phyloP scores from a whole-genome alignment of 305 asterid species.

The Solanum hybrid region DNA sequence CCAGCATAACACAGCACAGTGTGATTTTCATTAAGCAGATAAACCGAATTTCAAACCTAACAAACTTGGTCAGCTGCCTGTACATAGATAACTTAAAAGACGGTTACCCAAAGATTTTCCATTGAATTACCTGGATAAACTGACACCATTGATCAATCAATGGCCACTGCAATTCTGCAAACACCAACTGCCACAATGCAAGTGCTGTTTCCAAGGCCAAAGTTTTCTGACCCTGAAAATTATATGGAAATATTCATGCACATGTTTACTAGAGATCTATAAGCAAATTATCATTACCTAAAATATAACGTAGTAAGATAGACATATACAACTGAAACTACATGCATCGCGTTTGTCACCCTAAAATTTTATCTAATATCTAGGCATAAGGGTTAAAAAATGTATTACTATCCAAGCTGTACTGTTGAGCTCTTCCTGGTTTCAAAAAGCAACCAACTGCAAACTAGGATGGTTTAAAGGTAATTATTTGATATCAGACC shows the following conservation, averaged over 20 bases:
- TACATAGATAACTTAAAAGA: not conserved
- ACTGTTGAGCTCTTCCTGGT: not conserved
- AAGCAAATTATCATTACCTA: not conserved
- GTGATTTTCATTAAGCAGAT: not conserved
- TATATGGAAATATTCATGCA: not conserved
- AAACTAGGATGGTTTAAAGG: not conserved
- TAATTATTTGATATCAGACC: not conserved
- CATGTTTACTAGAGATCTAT: not conserved
- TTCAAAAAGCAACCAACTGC: not conserved
- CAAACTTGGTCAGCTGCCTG: not conserved
- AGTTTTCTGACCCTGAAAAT: conserved; percentile 85
- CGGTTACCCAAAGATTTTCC: not conserved
- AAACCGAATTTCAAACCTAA: not conserved
- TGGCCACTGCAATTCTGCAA: conserved; percentile 92
- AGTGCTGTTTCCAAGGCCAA: conserved; percentile 94
- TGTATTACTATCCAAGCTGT: not conserved
- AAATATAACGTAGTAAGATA: not conserved
- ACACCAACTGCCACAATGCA: conserved; percentile 95
- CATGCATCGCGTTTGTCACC: not conserved
- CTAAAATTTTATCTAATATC: not conserved
- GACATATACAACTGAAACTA: not conserved
- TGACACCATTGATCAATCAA: conserved; percentile 94
- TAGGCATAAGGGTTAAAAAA: not conserved
- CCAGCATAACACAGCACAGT: not conserved
- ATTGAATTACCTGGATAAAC: conserved; percentile 67